phyloP scores from a whole-genome alignment of 2,329 filamentous ascomycete genomes.

The Cercospora beticola region DNA sequence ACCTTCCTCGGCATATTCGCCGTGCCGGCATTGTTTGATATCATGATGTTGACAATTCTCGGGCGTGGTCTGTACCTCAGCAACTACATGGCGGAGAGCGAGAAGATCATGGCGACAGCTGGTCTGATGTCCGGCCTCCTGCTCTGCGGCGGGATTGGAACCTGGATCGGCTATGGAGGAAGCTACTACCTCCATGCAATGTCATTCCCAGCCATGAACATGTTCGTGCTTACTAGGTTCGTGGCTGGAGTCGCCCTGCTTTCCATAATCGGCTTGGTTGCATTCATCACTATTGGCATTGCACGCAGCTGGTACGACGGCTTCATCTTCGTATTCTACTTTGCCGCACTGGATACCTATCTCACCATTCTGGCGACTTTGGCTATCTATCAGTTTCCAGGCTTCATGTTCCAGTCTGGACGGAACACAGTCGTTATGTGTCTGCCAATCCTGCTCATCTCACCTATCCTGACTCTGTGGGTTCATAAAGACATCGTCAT shows the following conservation, averaged over 20 bases:
- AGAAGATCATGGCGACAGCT: constrained; percentile 55
- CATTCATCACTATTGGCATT: constrained; percentile 47
- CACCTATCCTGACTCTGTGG: constrained; percentile 13
- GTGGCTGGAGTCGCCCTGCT: constrained; percentile 46
- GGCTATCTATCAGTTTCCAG: constrained; percentile 49
- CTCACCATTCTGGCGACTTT: constrained; percentile 56
- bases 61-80: constrained; percentile 63
- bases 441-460: constrained; percentile 9
- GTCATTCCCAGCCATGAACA: constrained; percentile 56
- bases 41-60: constrained; percentile 58
- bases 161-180: constrained; percentile 63
- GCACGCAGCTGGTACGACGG: constrained; percentile 47
- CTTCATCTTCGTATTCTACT: constrained; percentile 60
- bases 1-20: constrained; percentile 50
- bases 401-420: constrained; percentile 58
- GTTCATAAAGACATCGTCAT: constrained; percentile 49
- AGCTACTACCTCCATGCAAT: constrained; percentile 61
- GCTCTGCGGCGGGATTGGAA: constrained; percentile 60
- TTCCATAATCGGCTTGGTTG: constrained; percentile 52
- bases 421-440: constrained; percentile 40
- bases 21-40: constrained; percentile 62
- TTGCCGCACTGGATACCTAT: constrained; percentile 59
- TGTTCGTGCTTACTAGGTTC: constrained; percentile 56
- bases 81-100: constrained; percentile 52
- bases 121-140: constrained; percentile 58